Base-by-base conservation (phyloP, 179 eudicot genomes). In the Monotropa hypopitys region DNA sequence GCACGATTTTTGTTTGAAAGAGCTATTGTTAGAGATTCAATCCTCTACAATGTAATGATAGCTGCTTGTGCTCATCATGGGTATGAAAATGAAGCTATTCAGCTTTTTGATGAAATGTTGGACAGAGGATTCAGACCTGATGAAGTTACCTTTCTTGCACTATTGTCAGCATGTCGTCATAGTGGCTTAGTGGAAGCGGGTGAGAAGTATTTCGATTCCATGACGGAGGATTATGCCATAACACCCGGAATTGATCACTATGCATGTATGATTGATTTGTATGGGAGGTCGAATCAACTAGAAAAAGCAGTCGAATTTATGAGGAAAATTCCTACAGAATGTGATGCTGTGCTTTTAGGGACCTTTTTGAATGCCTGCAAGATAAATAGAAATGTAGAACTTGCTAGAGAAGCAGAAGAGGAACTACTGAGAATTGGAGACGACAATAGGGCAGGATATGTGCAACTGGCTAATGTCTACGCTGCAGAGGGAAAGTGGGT, bases 231-330 rank as follows among this genome's bases (percentile, higher is more conserved):
- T 45, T 87, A 88, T 76, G 86, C 66, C n/a, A 83, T 94, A 61
- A 20, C 71, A 57, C 93, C 94, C 2, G 93, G 87, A 83, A 82
- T 71, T 40, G 90, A 92, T 73, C 98, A 94, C 82, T 88, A 88
- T 70, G 91, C 97, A 9, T 92, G 98, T 74, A 87, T 92, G 97
- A 87, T 94, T 82, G 98, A 94, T 85, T 88, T 94, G 73, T 94
- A 87, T 73, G 97, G 97, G 69, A 85, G 95, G 83, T 86, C 97
- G 54, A 84, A 82, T 72, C 81, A 81, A 59, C 81, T 94, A 9
- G 89, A 92, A 28, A 92, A 88, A 74, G 97, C 86, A n/a, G 75
- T 78, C 18, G 59, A 80, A 45, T 86, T 94, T 62, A 89, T 93
- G 86, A 82, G 78, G 50, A 83, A 62, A 32, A 82, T 87, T 42